Evolutionary conservation across 106 monocot species (phyloP), one percentile per base, ranked within the genome.

Genomic region (Dendrobium chrysotoxum): DNA sequence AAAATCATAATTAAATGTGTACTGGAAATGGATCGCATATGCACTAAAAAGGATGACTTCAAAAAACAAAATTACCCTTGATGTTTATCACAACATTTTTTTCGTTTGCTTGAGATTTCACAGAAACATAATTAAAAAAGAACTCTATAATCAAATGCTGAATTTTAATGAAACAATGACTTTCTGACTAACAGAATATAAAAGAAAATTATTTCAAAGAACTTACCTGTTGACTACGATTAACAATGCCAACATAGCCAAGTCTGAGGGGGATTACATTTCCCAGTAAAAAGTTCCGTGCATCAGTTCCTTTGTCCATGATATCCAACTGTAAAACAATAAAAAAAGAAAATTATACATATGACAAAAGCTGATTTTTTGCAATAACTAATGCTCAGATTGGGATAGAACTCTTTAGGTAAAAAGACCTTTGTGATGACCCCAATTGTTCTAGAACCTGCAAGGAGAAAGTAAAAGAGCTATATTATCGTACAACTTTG

Each of bases 381-480:
- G 5, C 57, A 57, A 18, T 57, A 57, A 44, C 4, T 44, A 44
- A 44, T 44, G 44, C 9, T 44, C 44, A 57, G 57, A 57, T 57
- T 57, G 57, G 16, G 57, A 57, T 57, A 57, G 4, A 57, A 57
- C 6, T 57, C n/a, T 57, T 17, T 57, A 81, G 75, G 64, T 30
- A 44, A 44, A 9, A 44, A 78, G 35, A 96, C 96, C 96, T 96
- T 96, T 28, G 96, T 96, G 85, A 96, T 93, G 26, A 96, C 96
- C 85, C 96, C 96, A 86, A 96, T 93, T 74, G 96, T 96, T 38
- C 81, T 38, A 28, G 81, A 81, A 81, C 81, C 81, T 81, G 81
- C 82, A 82, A 44, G 40, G 25, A 73, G 28, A 23, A 30, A 77
- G 54, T 42, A 57, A 79, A 67, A 28, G 8, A 20, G n/a, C 1